A percentile compares a stretch with the other conserved stretches of the same genome.
Evolutionary conservation across 208 protist genomes (phyloP).

Genomic region (Endotrypanum monterogeii): DNA sequence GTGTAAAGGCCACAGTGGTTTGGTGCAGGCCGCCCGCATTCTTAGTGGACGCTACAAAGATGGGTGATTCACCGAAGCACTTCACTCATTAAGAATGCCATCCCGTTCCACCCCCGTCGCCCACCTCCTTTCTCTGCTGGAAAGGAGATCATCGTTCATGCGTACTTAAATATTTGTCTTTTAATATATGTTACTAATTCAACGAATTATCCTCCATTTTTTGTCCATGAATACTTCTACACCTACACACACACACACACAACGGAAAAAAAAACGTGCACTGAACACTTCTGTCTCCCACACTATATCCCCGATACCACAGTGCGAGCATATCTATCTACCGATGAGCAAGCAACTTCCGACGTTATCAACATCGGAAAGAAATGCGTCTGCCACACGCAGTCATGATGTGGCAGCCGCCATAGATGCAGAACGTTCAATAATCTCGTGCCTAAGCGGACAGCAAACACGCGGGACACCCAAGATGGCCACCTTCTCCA

Average conservation of each 20-base stretch:
- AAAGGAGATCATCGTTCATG: too few species aligned
- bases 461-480: neutral
- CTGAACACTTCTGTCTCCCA: neutral
- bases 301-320: too few species aligned
- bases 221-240: neutral
- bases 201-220: neutral
- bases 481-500: neutral
- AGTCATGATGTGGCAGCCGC: neutral
- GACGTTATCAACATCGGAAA: neutral
- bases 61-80: neutral
- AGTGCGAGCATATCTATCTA: neutral
- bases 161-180: neutral
- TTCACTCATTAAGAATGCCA: neutral
- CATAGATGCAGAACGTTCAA: neutral
- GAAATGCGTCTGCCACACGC: too few species aligned
- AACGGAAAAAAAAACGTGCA: too few species aligned
- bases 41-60: neutral
- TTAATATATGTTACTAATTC: neutral
- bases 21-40: neutral
- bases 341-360: neutral
- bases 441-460: neutral
- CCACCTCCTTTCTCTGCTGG: too few species aligned
- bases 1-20: neutral
- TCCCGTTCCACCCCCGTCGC: neutral
- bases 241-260: neutral